Conservation (phyloP, 2,329 filamentous ascomycete genomes). For the Bisporella sp. region DNA sequence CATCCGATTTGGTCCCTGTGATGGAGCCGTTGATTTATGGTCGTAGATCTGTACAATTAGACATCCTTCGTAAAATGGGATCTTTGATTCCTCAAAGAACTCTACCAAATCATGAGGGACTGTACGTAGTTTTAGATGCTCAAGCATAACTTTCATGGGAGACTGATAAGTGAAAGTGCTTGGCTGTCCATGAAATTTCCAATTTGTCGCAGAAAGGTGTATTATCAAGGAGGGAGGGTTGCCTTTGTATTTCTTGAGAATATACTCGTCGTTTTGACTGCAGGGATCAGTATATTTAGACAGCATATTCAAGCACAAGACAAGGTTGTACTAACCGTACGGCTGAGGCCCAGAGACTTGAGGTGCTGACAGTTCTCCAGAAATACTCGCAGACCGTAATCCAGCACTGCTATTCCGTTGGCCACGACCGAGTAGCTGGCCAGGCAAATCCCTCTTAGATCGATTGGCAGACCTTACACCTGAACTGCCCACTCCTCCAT, state of each 20-base stretch:
- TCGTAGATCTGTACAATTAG: constrained; percentile 93
- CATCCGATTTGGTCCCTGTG: constrained; percentile 50
- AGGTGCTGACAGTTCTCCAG: constrained; percentile 33
- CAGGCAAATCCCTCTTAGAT: constrained; percentile 48
- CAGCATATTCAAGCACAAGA: not conserved
- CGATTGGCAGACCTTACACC: constrained; percentile 47
- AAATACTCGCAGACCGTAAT: constrained; percentile 41
- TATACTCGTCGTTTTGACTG: constrained; percentile 69
- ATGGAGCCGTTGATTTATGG: constrained; percentile 60
- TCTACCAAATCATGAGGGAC: constrained; percentile 85
- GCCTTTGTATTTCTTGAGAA: constrained; percentile 72
- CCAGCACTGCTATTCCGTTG: constrained; percentile 43
- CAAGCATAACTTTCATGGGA: constrained; percentile 73
- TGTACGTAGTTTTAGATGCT: constrained; percentile 69
- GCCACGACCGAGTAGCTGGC: constrained; percentile 37
- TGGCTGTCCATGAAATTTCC: constrained; percentile 89
- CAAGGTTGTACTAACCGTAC: constrained; percentile 37
- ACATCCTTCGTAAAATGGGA: constrained; percentile 88
- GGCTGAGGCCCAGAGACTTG: constrained; percentile 41
- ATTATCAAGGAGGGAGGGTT: constrained; percentile 76
- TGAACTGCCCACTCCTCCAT: constrained; percentile 28
- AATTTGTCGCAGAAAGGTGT: constrained; percentile 79
- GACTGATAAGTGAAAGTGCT: constrained; percentile 89
- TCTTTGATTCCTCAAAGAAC: constrained; percentile 55
- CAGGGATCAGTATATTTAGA: constrained; percentile 13